Conservation (phyloP, 805 yeast genomes). For the Blastobotrys americana region DNA sequence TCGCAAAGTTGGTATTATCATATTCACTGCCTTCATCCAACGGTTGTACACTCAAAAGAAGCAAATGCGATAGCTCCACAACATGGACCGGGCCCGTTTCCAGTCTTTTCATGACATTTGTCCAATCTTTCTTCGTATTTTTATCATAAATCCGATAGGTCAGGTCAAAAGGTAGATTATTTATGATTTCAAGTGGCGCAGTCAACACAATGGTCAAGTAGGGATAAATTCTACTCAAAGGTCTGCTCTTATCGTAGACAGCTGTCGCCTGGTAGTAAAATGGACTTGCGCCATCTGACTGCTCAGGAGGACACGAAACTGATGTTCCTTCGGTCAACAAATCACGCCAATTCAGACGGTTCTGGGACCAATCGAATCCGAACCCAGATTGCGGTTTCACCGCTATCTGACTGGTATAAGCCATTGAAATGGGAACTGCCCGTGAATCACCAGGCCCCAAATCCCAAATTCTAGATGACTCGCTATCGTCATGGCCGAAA, state of each 20-base stretch:
- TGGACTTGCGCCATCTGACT: constrained; percentile 28
- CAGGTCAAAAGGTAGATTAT: constrained; percentile 76
- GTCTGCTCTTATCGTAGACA: constrained; percentile 55
- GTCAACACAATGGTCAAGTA: constrained; percentile 70
- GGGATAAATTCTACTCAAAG: constrained; percentile 70
- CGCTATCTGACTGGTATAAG: constrained; percentile 49
- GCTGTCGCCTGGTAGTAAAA: constrained; percentile 73
- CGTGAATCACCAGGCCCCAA: constrained; percentile 50
- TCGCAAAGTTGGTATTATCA: constrained; percentile 62
- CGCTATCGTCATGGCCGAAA: constrained; percentile 30
- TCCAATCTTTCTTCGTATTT: constrained; percentile 59
- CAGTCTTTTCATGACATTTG: constrained; percentile 55
- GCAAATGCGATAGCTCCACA: constrained; percentile 61
- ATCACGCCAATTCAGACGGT: constrained; percentile 57
- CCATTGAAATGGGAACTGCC: constrained; percentile 70
- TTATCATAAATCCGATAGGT: constrained; percentile 72
- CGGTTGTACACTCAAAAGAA: constrained; percentile 57
- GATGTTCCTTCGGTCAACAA: constrained; percentile 45
- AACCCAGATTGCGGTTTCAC: constrained; percentile 56
- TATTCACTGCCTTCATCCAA: constrained; percentile 48
- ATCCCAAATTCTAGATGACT: constrained; percentile 17
- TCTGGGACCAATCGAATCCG: constrained; percentile 61
- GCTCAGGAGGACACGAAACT: constrained; percentile 50
- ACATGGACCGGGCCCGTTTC: constrained; percentile 69
- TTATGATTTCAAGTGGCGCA: constrained; percentile 81